These are phyloP conservation scores for Spinacia oleracea DNA, from an alignment of 179 eudicot genomes.

Conservation along the genomic window DNA sequence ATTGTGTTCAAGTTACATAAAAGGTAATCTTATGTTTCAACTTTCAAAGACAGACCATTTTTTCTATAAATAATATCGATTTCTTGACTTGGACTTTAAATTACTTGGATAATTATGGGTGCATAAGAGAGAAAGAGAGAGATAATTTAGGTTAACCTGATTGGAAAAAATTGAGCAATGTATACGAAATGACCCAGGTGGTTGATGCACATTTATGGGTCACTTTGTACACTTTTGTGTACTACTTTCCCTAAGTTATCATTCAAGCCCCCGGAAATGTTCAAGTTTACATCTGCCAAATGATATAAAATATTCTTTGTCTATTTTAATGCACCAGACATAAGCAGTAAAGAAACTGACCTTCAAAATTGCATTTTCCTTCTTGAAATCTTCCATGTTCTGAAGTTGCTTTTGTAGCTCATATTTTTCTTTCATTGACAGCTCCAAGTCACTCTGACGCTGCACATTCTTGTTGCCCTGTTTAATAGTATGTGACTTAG, in stretches of 20 bases:
- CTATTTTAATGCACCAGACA: background rate
- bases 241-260: background rate
- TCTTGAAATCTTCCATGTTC: slow-evolving; percentile 54
- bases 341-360: slow-evolving; percentile 32
- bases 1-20: no score
- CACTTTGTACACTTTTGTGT: background rate
- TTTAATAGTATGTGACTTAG: slow-evolving; percentile 66
- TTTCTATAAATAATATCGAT: no score
- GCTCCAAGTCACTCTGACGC: slow-evolving; percentile 59
- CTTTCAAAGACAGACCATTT: no score
- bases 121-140: no score
- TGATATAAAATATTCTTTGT: background rate
- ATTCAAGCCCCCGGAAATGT: background rate
- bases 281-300: background rate
- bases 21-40: no score
- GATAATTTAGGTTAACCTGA: no score
- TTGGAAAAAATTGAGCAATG: no score
- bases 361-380: slow-evolving; percentile 67
- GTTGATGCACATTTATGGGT: background rate
- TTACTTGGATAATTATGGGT: no score
- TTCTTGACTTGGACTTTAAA: no score
- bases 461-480: slow-evolving; percentile 61
- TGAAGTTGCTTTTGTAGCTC: slow-evolving; percentile 57
- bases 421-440: slow-evolving; percentile 64
- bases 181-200: background rate